Percentiles rank a stretch among this genome's conserved stretches.
phyloP scores from a whole-genome alignment of 2,329 filamentous ascomycete genomes.

The Fusarium sp. region DNA sequence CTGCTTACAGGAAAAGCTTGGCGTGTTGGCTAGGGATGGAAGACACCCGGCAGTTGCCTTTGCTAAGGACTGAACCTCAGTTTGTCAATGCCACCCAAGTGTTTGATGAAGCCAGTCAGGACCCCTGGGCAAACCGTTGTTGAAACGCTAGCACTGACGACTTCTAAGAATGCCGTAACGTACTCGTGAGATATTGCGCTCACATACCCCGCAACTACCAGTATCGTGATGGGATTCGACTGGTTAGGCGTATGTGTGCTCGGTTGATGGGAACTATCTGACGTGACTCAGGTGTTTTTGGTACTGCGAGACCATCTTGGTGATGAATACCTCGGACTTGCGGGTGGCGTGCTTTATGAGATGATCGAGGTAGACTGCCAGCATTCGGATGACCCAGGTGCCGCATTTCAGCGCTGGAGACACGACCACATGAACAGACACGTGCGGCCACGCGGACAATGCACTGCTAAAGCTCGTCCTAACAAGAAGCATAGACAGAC shows the following conservation, averaged over 20 bases:
- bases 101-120: conserved; percentile 48
- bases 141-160: conserved; percentile 8
- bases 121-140: background rate
- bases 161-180: conserved; percentile 61
- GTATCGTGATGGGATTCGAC: conserved; percentile 62
- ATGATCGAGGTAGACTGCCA: conserved; percentile 63
- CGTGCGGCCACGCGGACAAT: conserved; percentile 47
- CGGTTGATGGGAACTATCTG: background rate
- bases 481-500: conserved; percentile 52
- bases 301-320: conserved; percentile 61
- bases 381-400: conserved; percentile 61
- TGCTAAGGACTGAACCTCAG: background rate
- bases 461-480: background rate
- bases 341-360: conserved; percentile 63
- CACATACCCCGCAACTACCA: conserved; percentile 63
- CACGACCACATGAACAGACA: conserved; percentile 62
- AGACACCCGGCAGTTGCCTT: conserved; percentile 1
- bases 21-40: conserved; percentile 26
- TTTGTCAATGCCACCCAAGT: background rate
- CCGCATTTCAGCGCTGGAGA: conserved; percentile 64
- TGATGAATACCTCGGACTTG: conserved; percentile 61
- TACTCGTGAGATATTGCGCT: conserved; percentile 61
- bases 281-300: conserved; percentile 56
- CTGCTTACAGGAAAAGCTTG: background rate
- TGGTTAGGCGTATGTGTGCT: conserved; percentile 48